Base-by-base conservation (phyloP, 768 basidiomycete species). In the Leccinum disarticulatum region DNA sequence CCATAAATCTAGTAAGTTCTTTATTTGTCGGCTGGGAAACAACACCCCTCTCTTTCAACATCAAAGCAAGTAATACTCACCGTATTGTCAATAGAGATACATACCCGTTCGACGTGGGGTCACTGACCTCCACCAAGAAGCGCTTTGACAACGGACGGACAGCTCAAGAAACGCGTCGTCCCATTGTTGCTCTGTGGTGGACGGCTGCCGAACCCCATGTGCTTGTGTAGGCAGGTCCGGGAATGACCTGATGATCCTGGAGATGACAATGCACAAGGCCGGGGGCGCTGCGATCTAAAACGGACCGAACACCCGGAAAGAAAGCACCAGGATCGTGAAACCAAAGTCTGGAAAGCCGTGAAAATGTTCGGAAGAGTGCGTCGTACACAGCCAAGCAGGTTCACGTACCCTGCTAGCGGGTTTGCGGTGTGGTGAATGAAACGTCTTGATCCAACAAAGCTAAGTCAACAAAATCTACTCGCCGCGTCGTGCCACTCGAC, bases 11-110 rank as follows among this genome's bases (percentile, higher is more conserved):
- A 53, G 13, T 7, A 58, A 57, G 56, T 60, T 60, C 59, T 69
- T 73, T 70, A 62, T 75, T 76, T 66, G 70, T 70, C 57, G 64
- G 64, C 66, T 69, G 65, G 60, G 62, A 70, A 73, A 66, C 61
- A n/a, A n/a, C 55, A 41, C 57, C 1, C 19, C 38, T 25, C 25
- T 33, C 48, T 51, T 60, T 59, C 53, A 55, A 53, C 22, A 52
- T 60, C 62, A 53, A 55, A 30, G 57, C 41, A 17, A 41, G 15
- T 7, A 61, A 28, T 54, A 30, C 59, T 54, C 36, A 4, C 22
- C 25, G 27, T 61, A 9, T 33, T 31, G 17, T 27, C 22, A 15
- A 41, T 25, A 4, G 3, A 33, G 38, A 38, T 52, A 33, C 28
- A 25, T n/a, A 10, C 22, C 6, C 5, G 30, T 43, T 41, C 11